Evolutionary conservation across 2,329 filamentous ascomycete species (phyloP).

Genomic region (Aspergillus fijiensis): DNA sequence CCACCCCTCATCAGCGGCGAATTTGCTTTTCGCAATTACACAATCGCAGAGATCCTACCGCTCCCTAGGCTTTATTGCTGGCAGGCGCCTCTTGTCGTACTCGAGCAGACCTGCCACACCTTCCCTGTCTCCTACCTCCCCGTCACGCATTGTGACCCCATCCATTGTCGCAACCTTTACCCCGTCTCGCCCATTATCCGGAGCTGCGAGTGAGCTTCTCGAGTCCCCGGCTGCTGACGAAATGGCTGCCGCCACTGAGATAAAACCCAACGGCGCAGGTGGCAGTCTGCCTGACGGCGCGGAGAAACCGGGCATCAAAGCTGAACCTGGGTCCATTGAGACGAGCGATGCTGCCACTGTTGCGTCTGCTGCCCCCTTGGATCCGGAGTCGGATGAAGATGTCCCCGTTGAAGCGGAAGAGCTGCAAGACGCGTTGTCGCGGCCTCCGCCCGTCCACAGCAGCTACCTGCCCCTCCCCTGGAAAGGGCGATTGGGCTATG

Average conservation of each 20-base stretch:
- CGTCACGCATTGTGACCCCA: slow-evolving; percentile 9
- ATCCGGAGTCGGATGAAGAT: slow-evolving; percentile 57
- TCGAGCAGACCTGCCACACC: slow-evolving; percentile 9
- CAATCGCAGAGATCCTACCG: slow-evolving; percentile 3
- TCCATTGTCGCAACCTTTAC: not conserved
- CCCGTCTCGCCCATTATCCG: slow-evolving; percentile 6
- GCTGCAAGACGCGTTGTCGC: slow-evolving; percentile 57
- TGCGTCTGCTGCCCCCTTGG: slow-evolving; percentile 27
- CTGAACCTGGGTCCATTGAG: slow-evolving; percentile 13
- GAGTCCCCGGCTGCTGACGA: slow-evolving; percentile 1
- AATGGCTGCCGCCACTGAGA: not conserved
- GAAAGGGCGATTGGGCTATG: slow-evolving; percentile 87
- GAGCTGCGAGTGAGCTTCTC: slow-evolving; percentile 4
- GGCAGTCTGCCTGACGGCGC: not conserved
- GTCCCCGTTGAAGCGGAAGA: slow-evolving; percentile 56
- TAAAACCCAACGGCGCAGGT: slow-evolving; percentile 1
- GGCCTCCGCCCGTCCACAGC: slow-evolving; percentile 79
- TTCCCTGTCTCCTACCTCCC: slow-evolving; percentile 13
- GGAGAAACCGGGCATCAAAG: not conserved
- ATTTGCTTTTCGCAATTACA: slow-evolving; percentile 9
- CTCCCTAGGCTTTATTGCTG: not conserved
- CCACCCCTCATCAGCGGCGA: slow-evolving; percentile 34
- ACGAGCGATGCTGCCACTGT: slow-evolving; percentile 16
- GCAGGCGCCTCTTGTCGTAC: not conserved
- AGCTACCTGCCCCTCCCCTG: slow-evolving; percentile 81